Evolutionary conservation across 2,329 filamentous ascomycete genomes (phyloP).

Genomic region (Xylariaceae sp.): DNA sequence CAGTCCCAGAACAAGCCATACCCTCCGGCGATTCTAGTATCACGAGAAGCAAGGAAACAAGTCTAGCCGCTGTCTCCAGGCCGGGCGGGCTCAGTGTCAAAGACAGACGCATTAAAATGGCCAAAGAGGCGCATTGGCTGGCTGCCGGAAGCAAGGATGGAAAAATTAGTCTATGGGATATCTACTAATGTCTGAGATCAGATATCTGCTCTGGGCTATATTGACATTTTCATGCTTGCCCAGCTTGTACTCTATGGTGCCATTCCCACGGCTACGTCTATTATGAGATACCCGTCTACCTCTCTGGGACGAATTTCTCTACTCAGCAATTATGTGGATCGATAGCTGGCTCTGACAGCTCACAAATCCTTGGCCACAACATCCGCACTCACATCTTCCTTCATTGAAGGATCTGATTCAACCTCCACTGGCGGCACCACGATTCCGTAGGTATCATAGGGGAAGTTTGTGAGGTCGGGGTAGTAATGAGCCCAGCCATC

Average conservation of each 20-base stretch:
- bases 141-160: slow-evolving; percentile 91
- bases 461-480: slow-evolving; percentile 47
- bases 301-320: neutral
- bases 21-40: slow-evolving; percentile 3
- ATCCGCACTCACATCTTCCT: slow-evolving; percentile 31
- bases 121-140: slow-evolving; percentile 76
- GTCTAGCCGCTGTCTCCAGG: slow-evolving; percentile 28
- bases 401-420: slow-evolving; percentile 41
- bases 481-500: slow-evolving; percentile 59
- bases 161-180: slow-evolving; percentile 91
- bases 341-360: neutral
- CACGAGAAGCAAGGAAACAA: slow-evolving; percentile 3
- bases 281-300: neutral
- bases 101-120: slow-evolving; percentile 57
- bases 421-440: slow-evolving; percentile 41
- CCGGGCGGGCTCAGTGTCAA: slow-evolving; percentile 48
- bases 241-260: neutral
- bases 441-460: slow-evolving; percentile 56
- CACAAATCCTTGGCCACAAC: slow-evolving; percentile 11
- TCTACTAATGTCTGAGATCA: slow-evolving; percentile 55
- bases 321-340: neutral
- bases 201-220: neutral
- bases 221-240: neutral
- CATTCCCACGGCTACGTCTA: neutral
- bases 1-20: slow-evolving; percentile 3